phyloP scores from a whole-genome alignment of 345 rosid species.

The Euphorbia pulcherrima region DNA sequence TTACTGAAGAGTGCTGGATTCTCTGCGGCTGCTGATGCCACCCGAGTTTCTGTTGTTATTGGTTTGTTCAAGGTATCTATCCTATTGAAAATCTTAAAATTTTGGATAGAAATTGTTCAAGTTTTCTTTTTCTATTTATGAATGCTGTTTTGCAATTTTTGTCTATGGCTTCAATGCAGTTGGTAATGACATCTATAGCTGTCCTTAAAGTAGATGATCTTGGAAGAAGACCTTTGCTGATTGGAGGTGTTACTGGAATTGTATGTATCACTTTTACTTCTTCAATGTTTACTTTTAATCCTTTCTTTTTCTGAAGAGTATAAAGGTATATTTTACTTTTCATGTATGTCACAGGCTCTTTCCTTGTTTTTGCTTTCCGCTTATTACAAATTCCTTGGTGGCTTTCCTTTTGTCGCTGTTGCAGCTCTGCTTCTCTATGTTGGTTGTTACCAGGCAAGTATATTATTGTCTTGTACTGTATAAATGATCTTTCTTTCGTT shows the following conservation, averaged over 20 bases:
- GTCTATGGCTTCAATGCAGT: conserved; percentile 15
- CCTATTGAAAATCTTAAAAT: neutral
- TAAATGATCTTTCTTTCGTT: neutral
- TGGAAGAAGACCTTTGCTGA: conserved; percentile 33
- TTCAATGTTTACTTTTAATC: neutral
- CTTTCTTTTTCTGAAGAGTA: neutral
- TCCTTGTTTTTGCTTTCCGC: conserved; percentile 32
- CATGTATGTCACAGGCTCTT: conserved; percentile 22
- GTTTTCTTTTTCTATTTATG: conserved; percentile 6
- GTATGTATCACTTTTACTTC: conserved; percentile 23
- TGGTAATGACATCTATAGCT: conserved; percentile 32
- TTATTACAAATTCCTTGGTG: conserved; percentile 33
- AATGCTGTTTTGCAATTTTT: neutral
- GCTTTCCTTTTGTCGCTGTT: conserved; percentile 29
- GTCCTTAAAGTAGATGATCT: conserved; percentile 33
- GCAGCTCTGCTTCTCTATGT: conserved; percentile 32
- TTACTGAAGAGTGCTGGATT: conserved; percentile 32
- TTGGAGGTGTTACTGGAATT: conserved; percentile 34
- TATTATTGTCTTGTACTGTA: conserved; percentile 11
- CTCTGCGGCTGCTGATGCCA: conserved; percentile 34
- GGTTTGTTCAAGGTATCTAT: conserved; percentile 31
- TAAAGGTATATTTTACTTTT: conserved; percentile 8
- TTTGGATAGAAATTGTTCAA: neutral
- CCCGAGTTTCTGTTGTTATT: conserved; percentile 32
- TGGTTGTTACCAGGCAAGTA: conserved; percentile 36